Conservation (phyloP, 495 filamentous ascomycete genomes). For the Penicillium steckii region DNA sequence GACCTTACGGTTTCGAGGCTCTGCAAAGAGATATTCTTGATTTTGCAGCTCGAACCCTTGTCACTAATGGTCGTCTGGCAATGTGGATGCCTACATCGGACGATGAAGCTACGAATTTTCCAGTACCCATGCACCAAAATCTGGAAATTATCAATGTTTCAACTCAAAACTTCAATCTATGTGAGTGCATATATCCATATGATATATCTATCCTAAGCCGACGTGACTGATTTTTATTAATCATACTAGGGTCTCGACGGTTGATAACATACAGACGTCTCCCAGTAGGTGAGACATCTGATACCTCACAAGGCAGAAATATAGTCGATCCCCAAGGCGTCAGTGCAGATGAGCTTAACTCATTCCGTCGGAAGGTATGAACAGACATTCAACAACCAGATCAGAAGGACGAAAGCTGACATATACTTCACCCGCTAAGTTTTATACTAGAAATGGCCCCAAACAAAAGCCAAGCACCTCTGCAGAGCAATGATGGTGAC, state of each 20-base stretch:
- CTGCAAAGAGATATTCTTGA: constrained; percentile 87
- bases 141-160: constrained; percentile 76
- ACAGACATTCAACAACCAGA: neutral
- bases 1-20: constrained; percentile 84
- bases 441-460: neutral
- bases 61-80: constrained; percentile 76
- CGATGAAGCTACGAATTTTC: constrained; percentile 69
- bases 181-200: constrained; percentile 51
- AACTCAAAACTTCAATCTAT: constrained; percentile 84
- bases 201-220: neutral
- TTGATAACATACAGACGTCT: constrained; percentile 82
- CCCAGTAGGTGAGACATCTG: constrained; percentile 56
- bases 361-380: constrained; percentile 64
- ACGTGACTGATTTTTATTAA: neutral
- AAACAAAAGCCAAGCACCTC: neutral
- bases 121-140: constrained; percentile 73
- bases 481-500: constrained; percentile 1
- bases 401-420: neutral
- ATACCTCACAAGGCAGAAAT: constrained; percentile 34
- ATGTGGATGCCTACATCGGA: constrained; percentile 99
- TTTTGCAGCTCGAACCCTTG: constrained; percentile 75
- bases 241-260: constrained; percentile 68
- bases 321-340: constrained; percentile 38
- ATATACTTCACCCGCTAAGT: neutral
- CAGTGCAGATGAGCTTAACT: constrained; percentile 75